These are phyloP conservation scores for Didymella glomerata DNA, from an alignment of 2,329 filamentous ascomycete species.

Conservation along the genomic window DNA sequence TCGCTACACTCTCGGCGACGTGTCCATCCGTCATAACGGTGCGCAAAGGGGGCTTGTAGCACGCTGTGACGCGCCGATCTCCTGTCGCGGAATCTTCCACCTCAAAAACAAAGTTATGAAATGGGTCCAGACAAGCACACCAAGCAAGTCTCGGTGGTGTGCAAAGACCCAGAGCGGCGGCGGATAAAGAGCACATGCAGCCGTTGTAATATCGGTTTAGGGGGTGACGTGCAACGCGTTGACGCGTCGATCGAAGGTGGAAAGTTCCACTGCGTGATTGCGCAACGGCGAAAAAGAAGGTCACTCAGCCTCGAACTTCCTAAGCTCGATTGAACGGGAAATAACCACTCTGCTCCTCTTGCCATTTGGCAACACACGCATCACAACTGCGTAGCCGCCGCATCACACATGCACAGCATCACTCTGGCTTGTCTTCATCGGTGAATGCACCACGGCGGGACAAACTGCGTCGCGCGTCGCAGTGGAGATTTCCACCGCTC, in stretches of 20 bases:
- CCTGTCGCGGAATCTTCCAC: constrained; percentile 3
- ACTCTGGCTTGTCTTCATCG: background rate
- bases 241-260: background rate
- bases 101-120: background rate
- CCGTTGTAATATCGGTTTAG: background rate
- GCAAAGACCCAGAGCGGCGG: background rate
- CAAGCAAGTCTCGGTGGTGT: background rate
- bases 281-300: background rate
- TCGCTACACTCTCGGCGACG: constrained; percentile 12
- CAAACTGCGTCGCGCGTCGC: background rate
- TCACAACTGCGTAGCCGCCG: background rate
- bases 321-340: background rate
- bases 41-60: constrained; percentile 4
- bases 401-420: background rate
- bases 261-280: background rate
- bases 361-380: background rate
- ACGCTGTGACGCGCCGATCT: constrained; percentile 2
- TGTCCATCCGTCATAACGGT: background rate
- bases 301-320: background rate
- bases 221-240: background rate
- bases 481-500: background rate
- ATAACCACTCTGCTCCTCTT: background rate
- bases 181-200: background rate
- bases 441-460: background rate
- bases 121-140: background rate